Evolutionary conservation across 345 rosid species (phyloP).

Genomic region (Eucalyptus tenuipes): DNA sequence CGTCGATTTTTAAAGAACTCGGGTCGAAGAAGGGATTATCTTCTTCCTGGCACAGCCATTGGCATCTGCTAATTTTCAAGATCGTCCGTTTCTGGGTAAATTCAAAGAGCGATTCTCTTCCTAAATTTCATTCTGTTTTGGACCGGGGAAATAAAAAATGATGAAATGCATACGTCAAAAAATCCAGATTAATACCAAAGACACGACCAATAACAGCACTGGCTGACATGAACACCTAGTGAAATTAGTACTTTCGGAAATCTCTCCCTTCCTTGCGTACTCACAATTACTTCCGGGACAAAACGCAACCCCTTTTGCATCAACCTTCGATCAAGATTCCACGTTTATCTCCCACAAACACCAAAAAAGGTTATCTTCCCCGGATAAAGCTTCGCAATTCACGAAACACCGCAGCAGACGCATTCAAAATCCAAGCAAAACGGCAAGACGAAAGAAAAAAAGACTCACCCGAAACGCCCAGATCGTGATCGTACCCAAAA

Average conservation of each 20-base stretch:
- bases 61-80: neutral
- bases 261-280: neutral
- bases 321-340: neutral
- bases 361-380: neutral
- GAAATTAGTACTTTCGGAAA: neutral
- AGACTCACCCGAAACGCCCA: too few species aligned
- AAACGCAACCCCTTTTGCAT: conserved; percentile 17
- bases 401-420: too few species aligned
- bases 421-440: too few species aligned
- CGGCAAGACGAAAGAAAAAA: too few species aligned
- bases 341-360: neutral
- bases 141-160: neutral
- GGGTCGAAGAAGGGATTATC: neutral
- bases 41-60: neutral
- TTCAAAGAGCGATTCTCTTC: neutral
- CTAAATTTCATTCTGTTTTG: neutral
- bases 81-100: neutral
- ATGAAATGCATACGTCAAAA: neutral
- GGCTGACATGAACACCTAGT: neutral
- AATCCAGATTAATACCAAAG: neutral
- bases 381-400: too few species aligned
- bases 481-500: too few species aligned
- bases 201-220: neutral
- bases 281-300: neutral
- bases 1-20: neutral